These are phyloP conservation scores for Xerocomellus chrysenteron DNA, from an alignment of 768 basidiomycete species.

Conservation along the genomic window DNA sequence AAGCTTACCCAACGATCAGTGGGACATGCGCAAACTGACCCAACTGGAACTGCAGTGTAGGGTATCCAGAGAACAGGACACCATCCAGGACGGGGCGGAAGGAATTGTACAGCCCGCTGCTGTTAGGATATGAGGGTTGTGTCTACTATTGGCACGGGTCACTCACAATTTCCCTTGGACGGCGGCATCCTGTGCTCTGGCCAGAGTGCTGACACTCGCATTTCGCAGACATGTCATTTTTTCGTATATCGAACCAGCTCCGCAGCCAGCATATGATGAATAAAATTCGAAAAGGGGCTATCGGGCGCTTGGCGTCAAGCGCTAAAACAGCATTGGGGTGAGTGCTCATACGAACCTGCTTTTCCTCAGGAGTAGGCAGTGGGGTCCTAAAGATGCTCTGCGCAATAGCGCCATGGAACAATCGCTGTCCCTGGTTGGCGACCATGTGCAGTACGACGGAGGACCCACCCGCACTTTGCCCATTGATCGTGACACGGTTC, in stretches of 20 bases:
- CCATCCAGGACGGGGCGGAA: constrained; percentile 61
- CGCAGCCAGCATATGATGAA: constrained; percentile 50
- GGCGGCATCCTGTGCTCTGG: constrained; percentile 53
- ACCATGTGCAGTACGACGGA: constrained; percentile 61
- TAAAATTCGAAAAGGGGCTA: constrained; percentile 56
- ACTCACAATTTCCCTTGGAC: constrained; percentile 42
- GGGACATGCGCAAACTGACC: constrained; percentile 52
- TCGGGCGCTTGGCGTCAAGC: not conserved
- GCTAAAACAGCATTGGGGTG: not conserved
- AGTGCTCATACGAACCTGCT: constrained; percentile 39
- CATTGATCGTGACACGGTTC: constrained; percentile 48
- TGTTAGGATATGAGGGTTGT: constrained; percentile 12
- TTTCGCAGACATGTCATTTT: constrained; percentile 49
- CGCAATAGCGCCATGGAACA: constrained; percentile 57
- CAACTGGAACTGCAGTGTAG: constrained; percentile 43
- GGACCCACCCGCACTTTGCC: constrained; percentile 57
- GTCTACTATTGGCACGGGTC: not conserved
- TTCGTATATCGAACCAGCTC: constrained; percentile 31
- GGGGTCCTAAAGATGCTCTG: constrained; percentile 60
- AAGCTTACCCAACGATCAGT: constrained; percentile 55
- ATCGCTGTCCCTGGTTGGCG: constrained; percentile 36
- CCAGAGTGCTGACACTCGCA: constrained; percentile 50
- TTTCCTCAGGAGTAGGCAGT: constrained; percentile 50
- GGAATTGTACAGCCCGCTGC: constrained; percentile 42
- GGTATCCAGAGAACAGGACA: constrained; percentile 47